A percentile compares a stretch with the other conserved stretches of the same genome.
phyloP scores from a whole-genome alignment of 2,329 filamentous ascomycete genomes.

The Colletotrichum sp. region DNA sequence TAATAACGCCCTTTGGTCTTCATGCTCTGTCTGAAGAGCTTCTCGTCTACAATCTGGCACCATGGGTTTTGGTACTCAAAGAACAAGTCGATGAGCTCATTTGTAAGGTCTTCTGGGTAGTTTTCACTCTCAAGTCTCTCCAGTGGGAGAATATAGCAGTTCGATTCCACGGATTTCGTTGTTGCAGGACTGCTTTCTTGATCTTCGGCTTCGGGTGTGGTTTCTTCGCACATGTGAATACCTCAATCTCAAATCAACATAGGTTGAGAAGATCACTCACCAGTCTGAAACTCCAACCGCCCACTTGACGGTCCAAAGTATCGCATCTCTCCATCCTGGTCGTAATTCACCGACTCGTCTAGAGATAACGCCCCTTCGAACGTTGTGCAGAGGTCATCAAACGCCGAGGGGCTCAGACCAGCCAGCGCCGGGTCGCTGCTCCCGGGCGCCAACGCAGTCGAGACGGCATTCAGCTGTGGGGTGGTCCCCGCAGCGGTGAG shows the following conservation, averaged over 20 bases:
- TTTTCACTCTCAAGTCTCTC: background rate
- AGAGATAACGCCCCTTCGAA: conserved; percentile 36
- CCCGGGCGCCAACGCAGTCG: conserved; percentile 10
- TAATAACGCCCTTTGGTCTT: conserved; percentile 30
- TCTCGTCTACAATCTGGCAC: conserved; percentile 38
- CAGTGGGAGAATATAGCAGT: conserved; percentile 5
- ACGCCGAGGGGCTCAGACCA: background rate
- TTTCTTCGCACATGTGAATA: background rate
- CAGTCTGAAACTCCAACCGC: conserved; percentile 31
- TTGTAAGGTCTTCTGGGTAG: conserved; percentile 27
- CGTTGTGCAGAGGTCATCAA: conserved; percentile 15
- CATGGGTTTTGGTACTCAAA: conserved; percentile 42
- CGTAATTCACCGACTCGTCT: conserved; percentile 39
- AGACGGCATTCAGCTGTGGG: background rate
- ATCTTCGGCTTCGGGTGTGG: background rate
- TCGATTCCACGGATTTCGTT: background rate
- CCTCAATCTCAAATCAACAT: background rate
- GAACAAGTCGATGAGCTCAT: conserved; percentile 36
- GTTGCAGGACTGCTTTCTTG: background rate
- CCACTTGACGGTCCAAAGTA: conserved; percentile 42
- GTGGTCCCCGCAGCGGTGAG: background rate
- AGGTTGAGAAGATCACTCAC: background rate
- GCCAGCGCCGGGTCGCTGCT: background rate
- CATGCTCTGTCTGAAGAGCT: conserved; percentile 35
- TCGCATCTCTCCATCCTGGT: conserved; percentile 35